A percentile compares a stretch with the other conserved stretches of the same genome.
Conservation (phyloP, 495 filamentous ascomycete genomes). For the Penicillium coprophilum region DNA sequence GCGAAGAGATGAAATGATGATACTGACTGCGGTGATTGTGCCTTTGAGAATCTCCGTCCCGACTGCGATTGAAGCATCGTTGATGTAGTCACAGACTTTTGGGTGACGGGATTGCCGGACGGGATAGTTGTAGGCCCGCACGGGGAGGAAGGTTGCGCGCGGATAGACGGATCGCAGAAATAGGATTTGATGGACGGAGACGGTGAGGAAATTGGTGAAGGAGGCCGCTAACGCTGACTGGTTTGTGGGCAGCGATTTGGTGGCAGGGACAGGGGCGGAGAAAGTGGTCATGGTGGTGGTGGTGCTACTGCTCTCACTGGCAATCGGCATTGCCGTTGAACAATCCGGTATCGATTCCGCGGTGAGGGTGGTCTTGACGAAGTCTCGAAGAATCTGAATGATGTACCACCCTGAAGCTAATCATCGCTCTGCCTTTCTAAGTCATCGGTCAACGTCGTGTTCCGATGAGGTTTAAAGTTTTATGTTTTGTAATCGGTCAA, state of each 20-base stretch:
- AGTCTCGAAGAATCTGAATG: constrained; percentile 49
- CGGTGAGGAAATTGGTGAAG: constrained; percentile 73
- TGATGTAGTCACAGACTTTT: constrained; percentile 87
- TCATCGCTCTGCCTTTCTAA: constrained; percentile 52
- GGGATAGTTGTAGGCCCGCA: constrained; percentile 82
- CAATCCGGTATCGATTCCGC: constrained; percentile 41
- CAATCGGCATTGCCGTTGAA: constrained; percentile 48
- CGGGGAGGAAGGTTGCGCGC: constrained; percentile 70
- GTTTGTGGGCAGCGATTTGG: constrained; percentile 45
- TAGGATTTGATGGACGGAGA: constrained; percentile 90
- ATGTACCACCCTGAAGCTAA: constrained; percentile 52
- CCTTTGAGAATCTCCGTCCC: constrained; percentile 70
- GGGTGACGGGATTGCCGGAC: constrained; percentile 90
- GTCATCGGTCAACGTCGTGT: constrained; percentile 31
- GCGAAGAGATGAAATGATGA: constrained; percentile 68
- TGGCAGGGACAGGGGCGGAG: constrained; percentile 45
- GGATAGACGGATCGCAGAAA: constrained; percentile 87
- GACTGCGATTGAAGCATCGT: constrained; percentile 75
- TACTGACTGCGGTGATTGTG: constrained; percentile 66
- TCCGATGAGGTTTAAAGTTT: constrained; percentile 2
- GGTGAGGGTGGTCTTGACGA: constrained; percentile 40
- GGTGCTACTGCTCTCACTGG: constrained; percentile 50
- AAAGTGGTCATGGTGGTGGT: constrained; percentile 49
- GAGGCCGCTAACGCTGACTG: constrained; percentile 49
- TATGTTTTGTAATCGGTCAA: constrained; percentile 10